Percentiles rank a stretch among this genome's conserved stretches.
phyloP scores from a whole-genome alignment of 2,329 filamentous ascomycete genomes.

The Sarocladiaceae sp. region DNA sequence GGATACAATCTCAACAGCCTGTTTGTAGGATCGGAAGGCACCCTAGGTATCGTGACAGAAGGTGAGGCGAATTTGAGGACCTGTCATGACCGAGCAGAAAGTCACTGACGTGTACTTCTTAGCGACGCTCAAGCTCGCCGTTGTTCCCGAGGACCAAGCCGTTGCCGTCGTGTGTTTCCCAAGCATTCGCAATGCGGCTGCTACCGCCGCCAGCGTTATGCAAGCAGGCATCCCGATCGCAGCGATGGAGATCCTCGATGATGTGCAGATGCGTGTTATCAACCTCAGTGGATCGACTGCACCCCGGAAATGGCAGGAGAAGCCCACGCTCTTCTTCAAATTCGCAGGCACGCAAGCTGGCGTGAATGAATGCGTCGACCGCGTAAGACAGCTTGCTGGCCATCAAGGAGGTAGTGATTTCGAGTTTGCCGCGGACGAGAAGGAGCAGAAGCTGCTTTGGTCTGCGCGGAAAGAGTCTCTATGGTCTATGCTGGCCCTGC shows the following conservation, averaged over 20 bases:
- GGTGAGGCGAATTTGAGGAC: slow-evolving; percentile 24
- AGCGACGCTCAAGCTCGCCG: slow-evolving; percentile 72
- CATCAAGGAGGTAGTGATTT: slow-evolving; percentile 59
- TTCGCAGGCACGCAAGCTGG: slow-evolving; percentile 72
- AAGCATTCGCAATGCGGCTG: slow-evolving; percentile 67
- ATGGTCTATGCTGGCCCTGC: slow-evolving; percentile 75
- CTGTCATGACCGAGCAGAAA: background rate
- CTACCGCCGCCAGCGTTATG: slow-evolving; percentile 70
- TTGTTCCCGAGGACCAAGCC: slow-evolving; percentile 67
- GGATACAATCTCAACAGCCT: slow-evolving; percentile 78
- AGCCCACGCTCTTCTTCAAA: slow-evolving; percentile 78
- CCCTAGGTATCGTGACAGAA: slow-evolving; percentile 74
- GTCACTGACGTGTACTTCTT: background rate
- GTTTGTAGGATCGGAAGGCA: slow-evolving; percentile 78
- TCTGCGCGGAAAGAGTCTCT: slow-evolving; percentile 74
- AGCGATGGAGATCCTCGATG: slow-evolving; percentile 82
- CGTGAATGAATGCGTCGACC: slow-evolving; percentile 69
- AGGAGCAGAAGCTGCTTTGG: slow-evolving; percentile 72
- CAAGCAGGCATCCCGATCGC: slow-evolving; percentile 66
- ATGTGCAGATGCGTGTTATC: slow-evolving; percentile 79
- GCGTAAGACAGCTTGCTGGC: slow-evolving; percentile 63
- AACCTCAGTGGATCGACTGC: slow-evolving; percentile 67
- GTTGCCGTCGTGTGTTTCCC: slow-evolving; percentile 79
- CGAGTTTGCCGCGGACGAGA: slow-evolving; percentile 66
- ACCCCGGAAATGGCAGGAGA: slow-evolving; percentile 65